phyloP scores from a whole-genome alignment of 129 eudicot genomes.

The Arctium lappa region DNA sequence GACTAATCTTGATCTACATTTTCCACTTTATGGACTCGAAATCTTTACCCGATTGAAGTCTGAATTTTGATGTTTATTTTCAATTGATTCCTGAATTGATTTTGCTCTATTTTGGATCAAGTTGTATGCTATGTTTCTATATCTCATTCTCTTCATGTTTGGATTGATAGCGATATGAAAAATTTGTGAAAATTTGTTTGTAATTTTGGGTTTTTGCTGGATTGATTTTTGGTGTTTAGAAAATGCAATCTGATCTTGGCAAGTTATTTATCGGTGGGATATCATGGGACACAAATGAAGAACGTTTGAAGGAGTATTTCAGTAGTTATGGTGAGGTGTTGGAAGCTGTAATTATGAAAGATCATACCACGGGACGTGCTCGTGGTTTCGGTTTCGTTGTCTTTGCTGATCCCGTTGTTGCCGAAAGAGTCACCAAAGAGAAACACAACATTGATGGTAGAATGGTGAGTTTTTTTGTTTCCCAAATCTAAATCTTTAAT shows the following conservation, averaged over 20 bases:
- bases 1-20: constrained; percentile 18
- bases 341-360: constrained; percentile 63
- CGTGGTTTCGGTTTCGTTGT: constrained; percentile 72
- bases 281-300: constrained; percentile 70
- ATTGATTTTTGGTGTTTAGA: constrained; percentile 23
- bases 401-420: constrained; percentile 52
- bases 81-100: not conserved
- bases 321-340: constrained; percentile 50
- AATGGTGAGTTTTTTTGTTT: constrained; percentile 28
- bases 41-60: not conserved
- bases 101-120: not conserved
- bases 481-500: not conserved
- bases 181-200: not conserved
- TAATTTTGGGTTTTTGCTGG: not conserved
- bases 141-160: not conserved
- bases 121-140: not conserved
- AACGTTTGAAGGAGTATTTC: constrained; percentile 57
- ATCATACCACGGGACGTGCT: constrained; percentile 56
- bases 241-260: constrained; percentile 59
- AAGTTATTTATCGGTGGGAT: constrained; percentile 69
- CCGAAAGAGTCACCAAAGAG: constrained; percentile 49
- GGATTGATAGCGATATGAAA: not conserved
- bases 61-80: not conserved
- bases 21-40: not conserved
- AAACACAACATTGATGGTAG: constrained; percentile 66